Percentiles rank a stretch among this genome's conserved stretches.
These are phyloP conservation scores for Candida tropicalis DNA, from an alignment of 1,139 yeast genomes.

Conservation along the genomic window DNA sequence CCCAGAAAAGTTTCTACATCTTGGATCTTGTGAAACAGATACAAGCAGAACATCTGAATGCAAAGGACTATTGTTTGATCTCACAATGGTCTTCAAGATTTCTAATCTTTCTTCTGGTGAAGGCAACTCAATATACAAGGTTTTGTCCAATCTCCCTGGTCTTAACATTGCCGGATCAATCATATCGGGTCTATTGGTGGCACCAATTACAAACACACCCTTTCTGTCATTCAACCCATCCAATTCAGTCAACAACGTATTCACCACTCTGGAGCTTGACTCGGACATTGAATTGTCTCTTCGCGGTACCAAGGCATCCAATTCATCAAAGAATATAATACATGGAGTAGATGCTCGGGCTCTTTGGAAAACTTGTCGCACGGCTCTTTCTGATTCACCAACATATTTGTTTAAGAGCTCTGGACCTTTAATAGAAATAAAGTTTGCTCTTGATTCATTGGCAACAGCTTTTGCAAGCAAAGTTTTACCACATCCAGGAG, in stretches of 20 bases:
- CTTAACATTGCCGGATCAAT: constrained; percentile 98
- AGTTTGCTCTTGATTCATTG: constrained; percentile 93
- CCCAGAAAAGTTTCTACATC: constrained; percentile 90
- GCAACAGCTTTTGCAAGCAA: constrained; percentile 96
- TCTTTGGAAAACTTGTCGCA: constrained; percentile 89
- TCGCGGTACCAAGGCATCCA: constrained; percentile 94
- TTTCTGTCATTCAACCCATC: constrained; percentile 93
- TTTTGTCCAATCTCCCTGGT: constrained; percentile 95
- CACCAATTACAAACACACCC: constrained; percentile 94
- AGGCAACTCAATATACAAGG: constrained; percentile 89
- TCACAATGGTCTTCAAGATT: constrained; percentile 75
- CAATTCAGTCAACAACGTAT: constrained; percentile 87
- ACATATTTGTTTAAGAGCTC: constrained; percentile 92
- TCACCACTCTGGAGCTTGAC: constrained; percentile 91
- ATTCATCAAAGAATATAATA: constrained; percentile 92
- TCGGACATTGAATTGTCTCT: constrained; percentile 88
- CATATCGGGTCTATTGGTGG: constrained; percentile 97
- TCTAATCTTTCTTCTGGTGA: constrained; percentile 75
- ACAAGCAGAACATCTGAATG: constrained; percentile 61
- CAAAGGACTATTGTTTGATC: constrained; percentile 75
- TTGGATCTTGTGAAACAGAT: constrained; percentile 67
- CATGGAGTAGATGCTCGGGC: constrained; percentile 96
- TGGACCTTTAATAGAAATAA: constrained; percentile 94
- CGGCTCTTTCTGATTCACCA: constrained; percentile 95
- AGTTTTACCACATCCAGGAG: constrained; percentile 99